phyloP scores from a whole-genome alignment of 305 asterid species.

The Fraxinus albicans region DNA sequence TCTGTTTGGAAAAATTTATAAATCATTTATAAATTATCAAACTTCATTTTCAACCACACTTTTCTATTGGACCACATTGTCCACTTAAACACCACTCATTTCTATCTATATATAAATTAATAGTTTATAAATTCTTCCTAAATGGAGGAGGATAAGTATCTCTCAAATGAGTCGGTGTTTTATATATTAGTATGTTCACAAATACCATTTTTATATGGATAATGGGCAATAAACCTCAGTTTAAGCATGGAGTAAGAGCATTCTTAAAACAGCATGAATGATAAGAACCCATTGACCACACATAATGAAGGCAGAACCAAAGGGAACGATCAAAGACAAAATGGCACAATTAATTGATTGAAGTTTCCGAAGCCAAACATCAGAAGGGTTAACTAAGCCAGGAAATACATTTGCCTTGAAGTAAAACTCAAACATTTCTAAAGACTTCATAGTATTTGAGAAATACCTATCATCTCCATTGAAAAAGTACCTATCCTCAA shows the following conservation, averaged over 20 bases:
- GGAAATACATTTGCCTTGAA: conserved; percentile 31
- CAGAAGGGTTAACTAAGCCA: conserved; percentile 23
- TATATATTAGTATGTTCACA: neutral
- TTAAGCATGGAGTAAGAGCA: neutral
- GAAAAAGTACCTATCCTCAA: conserved; percentile 30
- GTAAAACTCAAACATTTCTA: conserved; percentile 29
- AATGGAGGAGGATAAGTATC: neutral
- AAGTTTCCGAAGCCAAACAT: conserved; percentile 30
- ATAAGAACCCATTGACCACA: neutral
- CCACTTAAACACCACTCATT: too few species aligned
- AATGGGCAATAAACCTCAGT: neutral
- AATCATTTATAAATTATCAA: too few species aligned
- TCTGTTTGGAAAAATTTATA: too few species aligned
- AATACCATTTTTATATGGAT: neutral
- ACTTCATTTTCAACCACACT: too few species aligned
- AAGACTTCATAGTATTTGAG: conserved; percentile 35
- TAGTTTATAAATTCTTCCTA: too few species aligned
- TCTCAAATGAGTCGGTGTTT: neutral
- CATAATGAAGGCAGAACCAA: neutral
- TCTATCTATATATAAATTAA: too few species aligned
- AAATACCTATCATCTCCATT: conserved; percentile 42
- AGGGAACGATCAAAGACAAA: conserved; percentile 5
- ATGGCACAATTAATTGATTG: conserved; percentile 22
- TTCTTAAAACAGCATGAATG: neutral
- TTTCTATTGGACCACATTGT: too few species aligned